Evolutionary conservation across 495 filamentous ascomycete species (phyloP).

Genomic region (Trypethelium eluteriae): DNA sequence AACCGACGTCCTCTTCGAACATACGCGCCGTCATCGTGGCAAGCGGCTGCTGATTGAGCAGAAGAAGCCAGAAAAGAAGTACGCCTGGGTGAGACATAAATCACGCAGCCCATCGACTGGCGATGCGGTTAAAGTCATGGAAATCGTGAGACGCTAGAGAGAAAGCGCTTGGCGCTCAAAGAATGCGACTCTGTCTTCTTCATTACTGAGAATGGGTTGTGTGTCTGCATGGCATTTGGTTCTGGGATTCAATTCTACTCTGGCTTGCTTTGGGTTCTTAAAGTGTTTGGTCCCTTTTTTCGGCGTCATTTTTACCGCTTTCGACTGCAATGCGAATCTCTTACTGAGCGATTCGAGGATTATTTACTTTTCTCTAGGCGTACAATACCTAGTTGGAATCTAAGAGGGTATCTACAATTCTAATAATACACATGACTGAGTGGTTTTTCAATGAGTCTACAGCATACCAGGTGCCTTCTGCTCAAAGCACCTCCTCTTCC

Average conservation of each 20-base stretch:
- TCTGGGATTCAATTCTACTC: not conserved
- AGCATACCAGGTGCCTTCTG: not conserved
- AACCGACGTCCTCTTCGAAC: constrained; percentile 39
- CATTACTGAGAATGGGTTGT: not conserved
- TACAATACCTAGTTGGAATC: no score
- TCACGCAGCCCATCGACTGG: constrained; percentile 18
- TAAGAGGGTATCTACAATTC: not conserved
- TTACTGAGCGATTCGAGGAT: no score
- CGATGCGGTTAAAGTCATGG: constrained; percentile 2
- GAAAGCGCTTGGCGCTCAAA: not conserved
- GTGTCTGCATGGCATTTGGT: not conserved
- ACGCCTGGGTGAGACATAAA: constrained; percentile 34
- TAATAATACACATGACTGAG: not conserved
- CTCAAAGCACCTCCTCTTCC: constrained; percentile 17
- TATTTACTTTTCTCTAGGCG: no score
- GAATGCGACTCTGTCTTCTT: not conserved
- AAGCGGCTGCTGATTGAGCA: constrained; percentile 33
- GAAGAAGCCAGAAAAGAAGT: constrained; percentile 29
- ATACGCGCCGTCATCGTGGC: constrained; percentile 34
- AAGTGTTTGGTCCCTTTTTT: not conserved
- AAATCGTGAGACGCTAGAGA: constrained; percentile 7
- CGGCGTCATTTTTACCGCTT: not conserved
- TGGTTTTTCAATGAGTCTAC: not conserved
- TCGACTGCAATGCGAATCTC: no score
- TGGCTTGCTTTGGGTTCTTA: not conserved